A percentile compares a stretch with the other conserved stretches of the same genome.
phyloP scores from a whole-genome alignment of 2,329 filamentous ascomycete genomes.

The Clonostachys rosea region DNA sequence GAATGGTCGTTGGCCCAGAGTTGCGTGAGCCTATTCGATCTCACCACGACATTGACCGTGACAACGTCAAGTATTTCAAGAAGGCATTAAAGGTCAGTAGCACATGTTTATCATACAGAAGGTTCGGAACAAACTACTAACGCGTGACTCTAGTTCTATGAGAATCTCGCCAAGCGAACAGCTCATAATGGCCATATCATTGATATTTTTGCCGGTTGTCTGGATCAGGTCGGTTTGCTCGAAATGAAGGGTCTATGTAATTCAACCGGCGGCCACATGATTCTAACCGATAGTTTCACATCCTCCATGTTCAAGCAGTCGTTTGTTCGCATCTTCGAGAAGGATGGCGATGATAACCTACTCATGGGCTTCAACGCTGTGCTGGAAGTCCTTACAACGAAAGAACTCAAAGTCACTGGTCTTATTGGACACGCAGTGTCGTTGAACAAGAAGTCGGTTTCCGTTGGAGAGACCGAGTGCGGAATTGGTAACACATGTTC shows the following conservation, averaged over 20 bases:
- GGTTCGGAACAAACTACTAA: not conserved
- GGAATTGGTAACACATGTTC: slow-evolving; percentile 98
- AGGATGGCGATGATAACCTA: slow-evolving; percentile 90
- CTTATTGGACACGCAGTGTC: slow-evolving; percentile 96
- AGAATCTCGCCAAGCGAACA: slow-evolving; percentile 86
- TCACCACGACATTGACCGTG: slow-evolving; percentile 96
- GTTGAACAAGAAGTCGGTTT: slow-evolving; percentile 95
- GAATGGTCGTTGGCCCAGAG: slow-evolving; percentile 94
- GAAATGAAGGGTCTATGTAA: slow-evolving; percentile 99
- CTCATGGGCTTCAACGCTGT: slow-evolving; percentile 98
- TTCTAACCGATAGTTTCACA: slow-evolving; percentile 95
- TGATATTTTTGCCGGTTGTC: slow-evolving; percentile 94
- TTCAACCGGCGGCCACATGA: slow-evolving; percentile 96
- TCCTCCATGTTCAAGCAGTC: slow-evolving; percentile 99
- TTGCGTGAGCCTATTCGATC: slow-evolving; percentile 94
- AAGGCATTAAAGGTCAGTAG: slow-evolving; percentile 82
- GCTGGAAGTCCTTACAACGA: slow-evolving; percentile 92
- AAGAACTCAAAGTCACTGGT: slow-evolving; percentile 96
- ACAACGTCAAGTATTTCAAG: slow-evolving; percentile 99
- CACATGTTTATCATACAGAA: not conserved
- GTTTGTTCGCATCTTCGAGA: slow-evolving; percentile 94
- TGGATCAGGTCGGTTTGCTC: slow-evolving; percentile 93
- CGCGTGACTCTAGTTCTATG: slow-evolving; percentile 69
- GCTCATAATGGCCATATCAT: slow-evolving; percentile 97
- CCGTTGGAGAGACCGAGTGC: slow-evolving; percentile 95